phyloP scores from a whole-genome alignment of 352 stramenopile genomes.

The Thraustochytrium striatum region DNA sequence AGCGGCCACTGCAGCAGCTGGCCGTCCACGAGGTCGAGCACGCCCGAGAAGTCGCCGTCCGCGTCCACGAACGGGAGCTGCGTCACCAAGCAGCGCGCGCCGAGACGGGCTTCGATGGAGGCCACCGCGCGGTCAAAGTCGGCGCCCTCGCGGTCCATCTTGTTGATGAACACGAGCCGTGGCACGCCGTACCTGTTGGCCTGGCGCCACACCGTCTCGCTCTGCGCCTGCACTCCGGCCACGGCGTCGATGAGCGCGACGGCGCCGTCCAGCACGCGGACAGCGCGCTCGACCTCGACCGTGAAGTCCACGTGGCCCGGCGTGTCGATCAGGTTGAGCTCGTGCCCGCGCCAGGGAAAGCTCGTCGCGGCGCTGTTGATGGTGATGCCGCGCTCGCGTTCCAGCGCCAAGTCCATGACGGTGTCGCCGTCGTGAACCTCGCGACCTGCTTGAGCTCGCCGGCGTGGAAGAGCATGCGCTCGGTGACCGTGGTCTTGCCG shows the following conservation, averaged over 20 bases:
- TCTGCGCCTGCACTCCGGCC: slow-evolving; percentile 89
- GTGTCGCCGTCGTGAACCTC: slow-evolving; percentile 57
- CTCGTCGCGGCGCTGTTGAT: slow-evolving; percentile 98
- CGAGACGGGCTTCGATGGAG: slow-evolving; percentile 18
- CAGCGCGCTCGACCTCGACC: slow-evolving; percentile 93
- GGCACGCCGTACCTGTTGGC: slow-evolving; percentile 99
- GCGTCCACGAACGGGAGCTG: slow-evolving; percentile 16
- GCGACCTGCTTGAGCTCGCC: slow-evolving; percentile 90
- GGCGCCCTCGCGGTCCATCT: slow-evolving; percentile 95
- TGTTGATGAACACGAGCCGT: slow-evolving; percentile 99
- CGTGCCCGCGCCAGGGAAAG: slow-evolving; percentile 63
- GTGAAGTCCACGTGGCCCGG: slow-evolving; percentile 99
- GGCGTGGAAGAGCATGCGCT: slow-evolving; percentile 99
- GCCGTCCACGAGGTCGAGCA: slow-evolving; percentile 7
- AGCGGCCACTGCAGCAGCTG: not conserved
- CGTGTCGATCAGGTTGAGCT: slow-evolving; percentile 99
- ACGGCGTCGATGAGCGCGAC: slow-evolving; percentile 80
- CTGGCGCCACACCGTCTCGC: slow-evolving; percentile 96
- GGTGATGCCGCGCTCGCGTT: slow-evolving; percentile 99
- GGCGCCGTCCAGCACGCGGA: slow-evolving; percentile 95
- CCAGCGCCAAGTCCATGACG: slow-evolving; percentile 98
- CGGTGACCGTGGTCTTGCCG: slow-evolving; percentile 98
- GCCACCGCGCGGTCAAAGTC: slow-evolving; percentile 64
- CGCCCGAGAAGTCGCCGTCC: not conserved
- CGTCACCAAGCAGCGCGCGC: not conserved